Base-by-base conservation (phyloP, 164 flowering plant species). In the Magnolia changhungtana region DNA sequence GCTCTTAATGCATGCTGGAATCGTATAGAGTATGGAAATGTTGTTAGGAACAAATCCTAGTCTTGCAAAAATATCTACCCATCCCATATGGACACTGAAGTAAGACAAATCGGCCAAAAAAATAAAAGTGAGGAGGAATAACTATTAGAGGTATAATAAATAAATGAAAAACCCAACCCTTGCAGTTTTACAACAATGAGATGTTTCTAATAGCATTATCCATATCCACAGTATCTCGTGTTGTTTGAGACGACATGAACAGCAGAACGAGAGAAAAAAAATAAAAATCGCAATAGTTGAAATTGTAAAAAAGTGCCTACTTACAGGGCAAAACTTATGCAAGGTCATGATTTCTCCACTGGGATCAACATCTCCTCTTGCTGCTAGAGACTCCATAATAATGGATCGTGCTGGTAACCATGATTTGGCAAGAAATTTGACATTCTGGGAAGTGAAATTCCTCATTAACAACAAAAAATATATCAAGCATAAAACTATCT, bases 381-480 rank as follows among this genome's bases (percentile, higher is more conserved):
- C 88, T 73, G 83, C 81, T 52, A 93, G 88, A 78, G 88, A 84
- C 72, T 88, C 89, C 89, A 84, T 75, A 24, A 95, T 91, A 83
- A 92, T 88, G 67, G 94, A 84, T 14, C 96, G 86, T 37, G 98
- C 98, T 24, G 98, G 98, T 72, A 95, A 81, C 98, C 98, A 95
- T 20, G 97, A 95, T 75, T 82, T 89, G 69, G 86, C 88, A 83
- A 90, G 91, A 81, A 81, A 87, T 2, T 85, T 83, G 55, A 96
- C 83, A 86, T 82, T 85, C 97, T 92, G 86, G 63, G 45, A 79
- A 76, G 20, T 72, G 27, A 77, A 61, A 70, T 8, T 55, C 61
- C 11, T 10, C 16, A 55, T 70, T 18, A 70, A 70, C 59, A 7
- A 70, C 16, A 68, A 37, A 37, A 29, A 58, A 52, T 21, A 49